Evolutionary conservation across 2,329 filamentous ascomycete genomes (phyloP), one percentile per base, ranked within the genome.

Genomic region (Clarireedia sp.): DNA sequence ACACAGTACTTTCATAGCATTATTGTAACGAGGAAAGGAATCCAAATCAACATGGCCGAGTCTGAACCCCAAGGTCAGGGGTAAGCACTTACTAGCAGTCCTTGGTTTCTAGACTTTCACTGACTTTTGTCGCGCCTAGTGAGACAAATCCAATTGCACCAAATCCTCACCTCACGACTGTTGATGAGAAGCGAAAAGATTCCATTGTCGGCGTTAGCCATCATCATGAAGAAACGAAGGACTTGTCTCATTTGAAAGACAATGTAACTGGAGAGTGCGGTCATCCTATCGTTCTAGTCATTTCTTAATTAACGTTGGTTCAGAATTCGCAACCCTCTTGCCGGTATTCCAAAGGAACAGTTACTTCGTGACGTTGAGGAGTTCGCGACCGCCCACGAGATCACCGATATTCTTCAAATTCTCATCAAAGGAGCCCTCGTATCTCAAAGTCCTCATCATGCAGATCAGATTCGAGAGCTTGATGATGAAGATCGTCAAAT

Each of bases 381-480:
- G 16, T 89, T 87, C 63, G 84, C 82, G 37, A 71, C 72, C 10
- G 71, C 77, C 40, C 80, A 86, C 62, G 76, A 76, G 21, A 74
- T 91, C 33, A 69, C 72, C 2, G 79, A 85, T 48, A 75, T 84
- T 59, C 70, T 81, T 3, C 70, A 73, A 2, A 67, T 85, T 17
- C 74, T 90, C 53, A 76, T 79, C 55, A 86, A 85, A 63, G 88
- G 86, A 37, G 89, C 87, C 5, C 75, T 92, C 6, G 80, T 90
- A 14, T 89, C 88, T 2, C 86, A 89, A 67, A 81, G 85, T 62
- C 87, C 86, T 0, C 74, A 76, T 29, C 87, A 80, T 67, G 85
- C 87, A 56, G 73, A 77, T 40, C 76, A 90, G 46, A 71, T 69
- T 3, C 78, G 79, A 60, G 72, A 79, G 52, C 76, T 91, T 1